Evolutionary conservation across 768 basidiomycete genomes (phyloP).

Genomic region (Phylloporus sp.): DNA sequence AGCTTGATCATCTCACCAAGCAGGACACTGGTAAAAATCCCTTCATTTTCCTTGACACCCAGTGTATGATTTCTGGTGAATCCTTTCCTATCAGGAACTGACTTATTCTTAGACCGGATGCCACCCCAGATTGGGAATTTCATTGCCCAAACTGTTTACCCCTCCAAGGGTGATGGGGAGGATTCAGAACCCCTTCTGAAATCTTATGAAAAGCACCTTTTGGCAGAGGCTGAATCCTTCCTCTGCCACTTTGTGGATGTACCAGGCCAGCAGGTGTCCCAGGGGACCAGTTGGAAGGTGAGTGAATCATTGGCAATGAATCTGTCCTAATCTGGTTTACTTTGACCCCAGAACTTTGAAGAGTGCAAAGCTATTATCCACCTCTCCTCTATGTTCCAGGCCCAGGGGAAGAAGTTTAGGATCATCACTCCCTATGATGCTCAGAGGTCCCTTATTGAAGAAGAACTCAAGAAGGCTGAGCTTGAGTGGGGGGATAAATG

Average conservation of each 20-base stretch:
- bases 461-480: constrained; percentile 41
- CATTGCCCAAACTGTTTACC: constrained; percentile 66
- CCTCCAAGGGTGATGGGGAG: constrained; percentile 33
- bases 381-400: constrained; percentile 54
- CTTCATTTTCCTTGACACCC: constrained; percentile 60
- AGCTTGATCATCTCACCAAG: constrained; percentile 52
- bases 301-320: constrained; percentile 5
- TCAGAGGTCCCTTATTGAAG: constrained; percentile 59
- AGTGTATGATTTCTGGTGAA: constrained; percentile 48
- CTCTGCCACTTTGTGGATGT: constrained; percentile 70
- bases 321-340: neutral
- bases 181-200: constrained; percentile 34
- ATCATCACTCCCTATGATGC: constrained; percentile 83
- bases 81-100: neutral
- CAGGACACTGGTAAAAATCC: constrained; percentile 25
- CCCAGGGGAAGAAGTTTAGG: constrained; percentile 43
- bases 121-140: constrained; percentile 72
- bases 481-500: constrained; percentile 63
- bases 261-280: constrained; percentile 31
- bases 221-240: constrained; percentile 33
- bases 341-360: constrained; percentile 45
- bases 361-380: constrained; percentile 55
- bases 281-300: constrained; percentile 39
- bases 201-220: constrained; percentile 47
- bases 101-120: constrained; percentile 61